These are phyloP conservation scores for Astraeus odoratus DNA, from an alignment of 768 basidiomycete species.

Conservation along the genomic window DNA sequence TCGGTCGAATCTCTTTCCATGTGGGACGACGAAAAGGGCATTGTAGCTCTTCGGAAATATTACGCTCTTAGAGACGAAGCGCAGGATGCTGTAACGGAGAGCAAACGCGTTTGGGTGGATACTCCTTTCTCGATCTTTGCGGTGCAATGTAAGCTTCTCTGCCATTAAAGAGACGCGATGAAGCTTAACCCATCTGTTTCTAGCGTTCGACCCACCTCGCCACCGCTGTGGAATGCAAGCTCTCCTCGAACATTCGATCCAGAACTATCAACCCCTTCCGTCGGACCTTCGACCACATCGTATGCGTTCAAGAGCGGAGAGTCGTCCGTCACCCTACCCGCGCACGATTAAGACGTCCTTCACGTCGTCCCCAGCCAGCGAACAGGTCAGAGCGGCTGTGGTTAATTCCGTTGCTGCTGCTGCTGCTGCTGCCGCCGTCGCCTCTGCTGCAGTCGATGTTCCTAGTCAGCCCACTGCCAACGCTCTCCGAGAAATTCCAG, in stretches of 20 bases:
- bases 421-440: slow-evolving; percentile 11
- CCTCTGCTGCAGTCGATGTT: background rate
- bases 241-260: slow-evolving; percentile 62
- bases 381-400: slow-evolving; percentile 27
- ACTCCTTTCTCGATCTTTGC: slow-evolving; percentile 71
- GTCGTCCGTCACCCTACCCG: slow-evolving; percentile 71
- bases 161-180: background rate
- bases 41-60: slow-evolving; percentile 56
- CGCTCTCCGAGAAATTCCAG: slow-evolving; percentile 36
- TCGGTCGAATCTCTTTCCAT: slow-evolving; percentile 37
- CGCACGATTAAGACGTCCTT: slow-evolving; percentile 40
- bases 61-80: slow-evolving; percentile 67
- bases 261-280: slow-evolving; percentile 68
- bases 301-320: slow-evolving; percentile 58
- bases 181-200: slow-evolving; percentile 1
- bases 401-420: slow-evolving; percentile 15
- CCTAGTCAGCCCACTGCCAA: slow-evolving; percentile 15
- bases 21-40: slow-evolving; percentile 69
- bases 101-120: slow-evolving; percentile 57
- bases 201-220: slow-evolving; percentile 67
- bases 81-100: slow-evolving; percentile 58
- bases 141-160: slow-evolving; percentile 54
- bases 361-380: slow-evolving; percentile 31
- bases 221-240: slow-evolving; percentile 66
- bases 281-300: slow-evolving; percentile 61